Percentiles rank a stretch among this genome's conserved stretches.
Evolutionary conservation across 148 eudicot species (phyloP).

Genomic region (Amaranthus hypochondriacus): DNA sequence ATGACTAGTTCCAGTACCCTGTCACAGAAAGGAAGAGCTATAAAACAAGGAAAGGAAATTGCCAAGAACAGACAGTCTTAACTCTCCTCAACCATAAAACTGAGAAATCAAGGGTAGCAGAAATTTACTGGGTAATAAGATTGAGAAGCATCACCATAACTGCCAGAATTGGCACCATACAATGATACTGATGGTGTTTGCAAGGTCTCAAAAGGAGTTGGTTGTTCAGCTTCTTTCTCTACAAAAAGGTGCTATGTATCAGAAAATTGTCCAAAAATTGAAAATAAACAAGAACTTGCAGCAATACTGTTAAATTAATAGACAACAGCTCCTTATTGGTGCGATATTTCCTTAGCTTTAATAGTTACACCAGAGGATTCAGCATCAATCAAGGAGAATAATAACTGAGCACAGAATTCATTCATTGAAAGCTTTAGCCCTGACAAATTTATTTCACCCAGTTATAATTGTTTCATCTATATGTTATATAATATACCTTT

Average conservation of each 20-base stretch:
- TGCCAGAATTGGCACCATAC: slow-evolving; percentile 42
- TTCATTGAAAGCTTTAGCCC: no score
- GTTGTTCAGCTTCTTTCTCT: slow-evolving; percentile 51
- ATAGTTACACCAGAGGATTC: neutral
- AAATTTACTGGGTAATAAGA: slow-evolving; percentile 51
- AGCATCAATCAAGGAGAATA: neutral
- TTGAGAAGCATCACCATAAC: slow-evolving; percentile 43
- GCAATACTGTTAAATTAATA: neutral
- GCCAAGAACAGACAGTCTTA: no score
- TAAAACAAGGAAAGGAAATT: neutral
- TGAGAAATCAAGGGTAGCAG: neutral
- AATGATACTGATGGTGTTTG: slow-evolving; percentile 31
- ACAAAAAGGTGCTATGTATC: slow-evolving; percentile 9
- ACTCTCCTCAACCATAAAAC: neutral
- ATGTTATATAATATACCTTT: no score
- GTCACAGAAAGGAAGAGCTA: slow-evolving; percentile 7
- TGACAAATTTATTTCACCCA: no score
- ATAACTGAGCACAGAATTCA: no score
- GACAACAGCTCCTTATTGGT: neutral
- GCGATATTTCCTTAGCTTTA: no score
- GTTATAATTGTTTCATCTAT: no score
- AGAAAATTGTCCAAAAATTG: neutral
- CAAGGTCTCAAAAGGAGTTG: slow-evolving; percentile 32
- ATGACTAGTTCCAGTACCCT: slow-evolving; percentile 41
- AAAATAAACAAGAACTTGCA: neutral